phyloP scores from a whole-genome alignment of 805 yeast species.

The Nakazawaea siamensis region DNA sequence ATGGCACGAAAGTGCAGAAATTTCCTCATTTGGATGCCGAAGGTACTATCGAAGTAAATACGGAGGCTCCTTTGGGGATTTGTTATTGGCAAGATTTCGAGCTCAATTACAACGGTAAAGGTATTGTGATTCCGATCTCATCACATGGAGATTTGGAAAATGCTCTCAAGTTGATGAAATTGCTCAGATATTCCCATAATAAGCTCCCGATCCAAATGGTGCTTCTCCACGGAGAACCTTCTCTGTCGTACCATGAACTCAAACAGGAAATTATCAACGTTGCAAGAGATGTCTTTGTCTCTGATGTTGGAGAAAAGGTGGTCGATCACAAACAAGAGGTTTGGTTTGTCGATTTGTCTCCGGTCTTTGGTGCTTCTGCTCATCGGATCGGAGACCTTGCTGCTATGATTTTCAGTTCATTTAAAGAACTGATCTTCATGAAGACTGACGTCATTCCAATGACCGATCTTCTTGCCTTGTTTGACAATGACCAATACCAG shows the following conservation, averaged over 20 bases:
- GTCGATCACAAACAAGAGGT: constrained; percentile 17
- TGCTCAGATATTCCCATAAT: constrained; percentile 42
- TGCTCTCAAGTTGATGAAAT: constrained; percentile 34
- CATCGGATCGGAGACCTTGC: too few species aligned
- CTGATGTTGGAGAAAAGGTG: background rate
- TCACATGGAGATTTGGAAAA: constrained; percentile 33
- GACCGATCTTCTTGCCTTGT: constrained; percentile 26
- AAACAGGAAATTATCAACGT: constrained; percentile 20
- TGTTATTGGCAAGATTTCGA: constrained; percentile 18
- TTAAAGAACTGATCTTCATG: constrained; percentile 42
- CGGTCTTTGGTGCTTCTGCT: too few species aligned
- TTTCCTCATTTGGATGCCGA: constrained; percentile 2
- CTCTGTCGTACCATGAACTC: constrained; percentile 24
- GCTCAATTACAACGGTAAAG: constrained; percentile 30
- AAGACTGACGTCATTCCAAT: constrained; percentile 43
- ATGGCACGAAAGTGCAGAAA: constrained; percentile 3
- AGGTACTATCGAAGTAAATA: background rate
- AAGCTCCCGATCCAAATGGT: constrained; percentile 41
- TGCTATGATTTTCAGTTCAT: constrained; percentile 50
- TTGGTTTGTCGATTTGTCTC: constrained; percentile 29
- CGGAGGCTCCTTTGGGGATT: background rate
- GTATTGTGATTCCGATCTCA: constrained; percentile 45
- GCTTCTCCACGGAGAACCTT: too few species aligned
- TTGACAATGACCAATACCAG: constrained; percentile 24
- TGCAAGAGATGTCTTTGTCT: constrained; percentile 21